Evolutionary conservation across 345 rosid genomes (phyloP).

Genomic region (Turritis glabra): DNA sequence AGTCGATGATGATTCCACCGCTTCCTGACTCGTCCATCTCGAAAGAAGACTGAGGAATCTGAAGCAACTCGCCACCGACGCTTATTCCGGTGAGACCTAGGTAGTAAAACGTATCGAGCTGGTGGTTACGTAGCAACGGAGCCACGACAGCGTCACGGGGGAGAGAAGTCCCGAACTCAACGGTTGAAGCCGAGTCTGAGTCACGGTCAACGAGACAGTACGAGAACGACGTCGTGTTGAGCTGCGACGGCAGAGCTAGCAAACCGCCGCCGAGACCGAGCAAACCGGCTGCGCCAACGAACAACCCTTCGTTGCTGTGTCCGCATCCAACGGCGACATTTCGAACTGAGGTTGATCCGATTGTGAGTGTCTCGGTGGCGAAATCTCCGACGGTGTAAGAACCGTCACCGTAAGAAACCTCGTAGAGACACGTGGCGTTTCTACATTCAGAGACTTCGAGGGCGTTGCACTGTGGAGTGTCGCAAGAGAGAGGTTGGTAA

Average conservation of each 20-base stretch:
- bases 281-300: conserved; percentile 84
- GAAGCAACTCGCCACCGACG: conserved; percentile 66
- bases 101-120: conserved; percentile 76
- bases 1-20: conserved; percentile 87
- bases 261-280: conserved; percentile 89
- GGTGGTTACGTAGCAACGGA: conserved; percentile 66
- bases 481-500: conserved; percentile 63
- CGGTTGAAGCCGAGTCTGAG: conserved; percentile 74
- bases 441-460: conserved; percentile 74
- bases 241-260: conserved; percentile 77
- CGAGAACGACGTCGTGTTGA: conserved; percentile 63
- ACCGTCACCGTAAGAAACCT: conserved; percentile 90
- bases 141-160: conserved; percentile 58
- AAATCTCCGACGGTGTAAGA: conserved; percentile 87
- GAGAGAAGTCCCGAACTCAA: conserved; percentile 50
- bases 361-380: conserved; percentile 68
- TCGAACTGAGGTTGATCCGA: conserved; percentile 58
- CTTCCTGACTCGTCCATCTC: conserved; percentile 62
- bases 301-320: conserved; percentile 77
- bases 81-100: conserved; percentile 65
- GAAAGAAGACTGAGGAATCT: conserved; percentile 55
- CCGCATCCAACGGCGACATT: conserved; percentile 85
- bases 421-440: conserved; percentile 70
- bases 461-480: conserved; percentile 55
- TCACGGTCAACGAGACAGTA: conserved; percentile 94